Base-by-base conservation (phyloP, 257 asterid species). In the Lavandula angustifolia region DNA sequence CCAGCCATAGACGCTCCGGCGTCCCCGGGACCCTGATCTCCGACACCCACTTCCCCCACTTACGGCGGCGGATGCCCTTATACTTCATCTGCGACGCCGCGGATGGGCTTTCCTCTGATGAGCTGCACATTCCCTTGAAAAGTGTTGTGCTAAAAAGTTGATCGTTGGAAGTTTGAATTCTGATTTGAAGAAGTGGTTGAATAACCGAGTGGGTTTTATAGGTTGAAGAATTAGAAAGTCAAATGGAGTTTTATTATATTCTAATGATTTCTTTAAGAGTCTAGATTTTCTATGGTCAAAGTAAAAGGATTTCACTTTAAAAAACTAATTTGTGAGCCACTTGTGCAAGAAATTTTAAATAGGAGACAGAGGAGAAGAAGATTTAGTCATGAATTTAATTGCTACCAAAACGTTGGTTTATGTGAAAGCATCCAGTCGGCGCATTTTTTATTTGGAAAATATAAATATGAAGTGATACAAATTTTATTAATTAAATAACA, bases 31-130 rank as follows among this genome's bases (percentile, higher is more conserved):
- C 98, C 37, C 98, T 80, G 35, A 92, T 92, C 27, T 92, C 98
- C 12, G 98, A 80, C 35, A 92, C 98, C 92, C 92, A 89, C 60
- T 92, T 92, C 38, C 98, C 96, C 98, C 98, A 92, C 68, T 91
- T 91, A 27, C 98, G 80, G 14, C 85, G 74, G 2, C 98, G 91
- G 12, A 88, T 70, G 9, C 96, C 98, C 76, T 75, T 86, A 46
- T 75, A 88, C 53, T 81, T 83, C 50, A 33, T 73, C 22, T 73
- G 62, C 3, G 68, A 9, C 0, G 76, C 17, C 0, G 50, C 56
- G 32, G 62, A 9, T 31, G 44, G 48, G 58, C 60, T 68, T 47
- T 85, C 88, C 9, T 79, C 80, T 0, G 85, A 74, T 5, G 87
- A 76, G 64, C 76, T 58, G 69, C 89, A 84, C 96, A 85, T 87